Conservation (phyloP, 1,284 basidiomycete species). For the Chalciporus piperatoides region DNA sequence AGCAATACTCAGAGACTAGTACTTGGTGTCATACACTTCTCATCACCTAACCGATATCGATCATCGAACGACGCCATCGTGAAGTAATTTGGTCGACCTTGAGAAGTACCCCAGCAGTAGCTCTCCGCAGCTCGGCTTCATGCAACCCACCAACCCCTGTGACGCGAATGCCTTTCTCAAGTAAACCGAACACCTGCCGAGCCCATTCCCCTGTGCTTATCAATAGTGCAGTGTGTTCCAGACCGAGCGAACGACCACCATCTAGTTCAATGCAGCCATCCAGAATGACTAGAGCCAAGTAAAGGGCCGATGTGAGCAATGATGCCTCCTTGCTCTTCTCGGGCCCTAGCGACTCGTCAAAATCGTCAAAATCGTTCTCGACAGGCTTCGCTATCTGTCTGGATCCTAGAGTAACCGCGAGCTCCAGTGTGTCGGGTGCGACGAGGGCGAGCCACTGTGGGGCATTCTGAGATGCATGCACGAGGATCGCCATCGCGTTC, state of each 20-base stretch:
- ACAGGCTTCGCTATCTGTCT: slow-evolving; percentile 52
- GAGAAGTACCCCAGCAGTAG: slow-evolving; percentile 76
- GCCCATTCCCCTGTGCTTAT: slow-evolving; percentile 82
- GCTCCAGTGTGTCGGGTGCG: slow-evolving; percentile 76
- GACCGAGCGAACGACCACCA: slow-evolving; percentile 67
- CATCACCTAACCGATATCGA: slow-evolving; percentile 38
- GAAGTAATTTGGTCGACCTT: slow-evolving; percentile 76
- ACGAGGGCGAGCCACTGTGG: slow-evolving; percentile 76
- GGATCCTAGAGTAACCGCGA: slow-evolving; percentile 76
- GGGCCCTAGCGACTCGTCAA: slow-evolving; percentile 24
- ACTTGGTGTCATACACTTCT: too few species aligned
- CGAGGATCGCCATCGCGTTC: slow-evolving; percentile 73
- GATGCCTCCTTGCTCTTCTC: slow-evolving; percentile 54
- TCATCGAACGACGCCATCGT: slow-evolving; percentile 74
- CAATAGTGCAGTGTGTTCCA: slow-evolving; percentile 71
- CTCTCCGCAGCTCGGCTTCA: slow-evolving; percentile 57
- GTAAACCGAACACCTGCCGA: slow-evolving; percentile 55
- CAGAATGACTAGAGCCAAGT: slow-evolving; percentile 73
- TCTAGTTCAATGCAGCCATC: slow-evolving; percentile 77
- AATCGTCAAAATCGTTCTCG: slow-evolving; percentile 41
- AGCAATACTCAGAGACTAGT: too few species aligned
- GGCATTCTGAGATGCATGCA: slow-evolving; percentile 78
- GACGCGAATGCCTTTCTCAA: slow-evolving; percentile 64
- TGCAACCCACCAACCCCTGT: slow-evolving; percentile 64
- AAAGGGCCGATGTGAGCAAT: slow-evolving; percentile 71